Evolutionary conservation across 2,329 filamentous ascomycete species (phyloP).

Genomic region (Pestalotiopsis sp.): DNA sequence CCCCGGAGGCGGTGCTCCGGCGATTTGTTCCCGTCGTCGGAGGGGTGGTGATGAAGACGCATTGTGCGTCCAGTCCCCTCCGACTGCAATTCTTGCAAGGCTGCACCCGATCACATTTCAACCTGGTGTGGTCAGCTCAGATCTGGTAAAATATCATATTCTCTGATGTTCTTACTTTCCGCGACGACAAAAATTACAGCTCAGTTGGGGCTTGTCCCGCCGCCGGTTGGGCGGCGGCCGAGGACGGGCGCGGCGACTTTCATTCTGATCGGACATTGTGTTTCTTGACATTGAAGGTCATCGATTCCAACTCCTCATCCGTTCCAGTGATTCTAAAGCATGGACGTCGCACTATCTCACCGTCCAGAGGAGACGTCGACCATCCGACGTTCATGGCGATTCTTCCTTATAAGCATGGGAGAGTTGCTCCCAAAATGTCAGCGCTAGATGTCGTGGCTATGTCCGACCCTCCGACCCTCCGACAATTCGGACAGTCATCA

Average conservation of each 20-base stretch:
- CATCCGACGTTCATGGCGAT: background rate
- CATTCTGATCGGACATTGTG: conserved; percentile 5
- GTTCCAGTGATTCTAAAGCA: no score
- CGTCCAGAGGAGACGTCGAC: background rate
- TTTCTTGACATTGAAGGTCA: background rate
- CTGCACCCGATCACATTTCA: conserved; percentile 7
- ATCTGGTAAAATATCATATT: background rate
- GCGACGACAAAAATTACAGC: conserved; percentile 2
- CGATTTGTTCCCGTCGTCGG: background rate
- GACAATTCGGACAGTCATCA: background rate
- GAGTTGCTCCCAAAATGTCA: background rate
- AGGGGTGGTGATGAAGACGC: background rate
- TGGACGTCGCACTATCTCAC: background rate
- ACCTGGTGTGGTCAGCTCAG: background rate
- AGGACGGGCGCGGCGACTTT: background rate
- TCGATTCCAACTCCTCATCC: no score
- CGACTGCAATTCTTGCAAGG: conserved; percentile 3
- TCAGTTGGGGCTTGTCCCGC: conserved; percentile 9
- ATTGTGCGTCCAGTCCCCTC: background rate
- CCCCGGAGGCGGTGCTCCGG: background rate
- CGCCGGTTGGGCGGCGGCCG: conserved; percentile 6
- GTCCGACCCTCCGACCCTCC: background rate
- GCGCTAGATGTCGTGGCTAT: background rate
- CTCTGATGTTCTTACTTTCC: background rate
- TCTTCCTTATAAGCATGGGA: background rate